Base-by-base conservation (phyloP, 805 yeast genomes). In the Lipomyces starkeyi region DNA sequence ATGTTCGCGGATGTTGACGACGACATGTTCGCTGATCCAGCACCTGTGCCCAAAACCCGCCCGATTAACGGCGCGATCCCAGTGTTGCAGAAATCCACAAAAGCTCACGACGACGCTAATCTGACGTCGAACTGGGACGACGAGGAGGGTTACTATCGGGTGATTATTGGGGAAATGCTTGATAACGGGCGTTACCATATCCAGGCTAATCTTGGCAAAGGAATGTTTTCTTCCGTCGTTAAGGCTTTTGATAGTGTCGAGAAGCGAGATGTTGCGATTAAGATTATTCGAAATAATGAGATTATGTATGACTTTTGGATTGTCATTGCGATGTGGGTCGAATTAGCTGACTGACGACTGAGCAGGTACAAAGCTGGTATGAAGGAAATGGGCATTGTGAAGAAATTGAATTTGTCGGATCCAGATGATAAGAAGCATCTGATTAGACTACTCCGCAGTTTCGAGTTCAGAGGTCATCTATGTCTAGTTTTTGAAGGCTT, bases 401-500 rank as follows among this genome's bases (percentile, higher is more conserved):
- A 88, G 76, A 88, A 86, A 73, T 81, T 87, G 73, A 81, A 81
- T 73, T 92, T 83, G 75, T 87, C 88, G 5, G 87, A 90, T 74
- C 87, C 88, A 0, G 71, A 79, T 17, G 87, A 88, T 70, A 81
- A 85, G 52, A 87, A 86, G 70, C 88, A 86, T 77, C 88, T 93
- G 72, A 81, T 93, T 57, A 80, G 88, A 68, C 79, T 93, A 70
- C 82, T 88, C 70, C 93, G 90, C 76, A 88, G 90, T 22, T 93
- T 93, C 76, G 84, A 90, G 76, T 97, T 91, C 77, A 90, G 89
- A 73, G 90, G 88, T 71, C 98, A 93, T 80, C 80, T 93, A 40
- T 93, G 97, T 79, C 79, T 93, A 57, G 97, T 91, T 6, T 91
- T 92, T 80, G 97, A 93, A 76, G 78, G 91, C 59, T 78, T 93